Evolutionary conservation across 2,329 filamentous ascomycete genomes (phyloP).

Genomic region (Alternaria viburni): DNA sequence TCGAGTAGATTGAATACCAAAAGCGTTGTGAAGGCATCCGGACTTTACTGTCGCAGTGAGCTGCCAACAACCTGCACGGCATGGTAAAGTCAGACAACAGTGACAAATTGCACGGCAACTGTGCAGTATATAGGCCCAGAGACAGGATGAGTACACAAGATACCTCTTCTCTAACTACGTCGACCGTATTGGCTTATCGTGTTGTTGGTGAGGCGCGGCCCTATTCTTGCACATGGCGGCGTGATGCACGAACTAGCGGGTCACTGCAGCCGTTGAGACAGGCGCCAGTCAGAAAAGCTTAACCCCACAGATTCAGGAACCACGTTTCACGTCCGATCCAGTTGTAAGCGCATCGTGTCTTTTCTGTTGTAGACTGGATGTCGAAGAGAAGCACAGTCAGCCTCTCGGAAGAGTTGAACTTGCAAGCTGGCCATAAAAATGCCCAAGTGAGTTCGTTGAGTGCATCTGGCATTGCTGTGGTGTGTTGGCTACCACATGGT

Average conservation of each 20-base stretch:
- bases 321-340: not conserved
- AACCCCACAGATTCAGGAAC: slow-evolving; percentile 9
- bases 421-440: not conserved
- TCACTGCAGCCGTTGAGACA: slow-evolving; percentile 15
- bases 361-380: not conserved
- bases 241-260: slow-evolving; percentile 29
- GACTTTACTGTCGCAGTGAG: not conserved
- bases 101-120: not conserved
- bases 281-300: slow-evolving; percentile 21
- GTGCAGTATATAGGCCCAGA: not conserved
- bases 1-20: not conserved
- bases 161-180: not conserved
- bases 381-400: not conserved
- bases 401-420: too few species aligned
- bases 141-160: not conserved
- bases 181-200: not conserved
- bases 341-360: not conserved
- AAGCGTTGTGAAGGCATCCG: not conserved
- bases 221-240: slow-evolving; percentile 14
- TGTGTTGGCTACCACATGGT: not conserved
- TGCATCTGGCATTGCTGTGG: not conserved
- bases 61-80: not conserved
- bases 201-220: slow-evolving; percentile 3
- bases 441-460: not conserved
- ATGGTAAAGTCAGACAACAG: not conserved